Conservation (phyloP, 2,329 filamentous ascomycete genomes). For the Cadophora malorum region DNA sequence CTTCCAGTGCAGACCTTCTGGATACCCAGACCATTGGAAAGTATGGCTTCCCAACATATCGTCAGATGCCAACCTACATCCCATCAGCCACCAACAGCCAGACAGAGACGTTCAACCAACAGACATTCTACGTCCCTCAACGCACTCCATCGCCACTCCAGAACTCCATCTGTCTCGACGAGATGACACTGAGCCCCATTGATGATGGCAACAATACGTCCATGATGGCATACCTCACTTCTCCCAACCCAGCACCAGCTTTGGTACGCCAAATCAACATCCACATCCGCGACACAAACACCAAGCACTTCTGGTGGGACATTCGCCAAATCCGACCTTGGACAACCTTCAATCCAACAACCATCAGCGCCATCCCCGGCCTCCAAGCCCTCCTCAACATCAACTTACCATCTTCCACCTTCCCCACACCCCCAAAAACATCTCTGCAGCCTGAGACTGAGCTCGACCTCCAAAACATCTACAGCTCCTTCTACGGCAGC, state of each 20-base stretch:
- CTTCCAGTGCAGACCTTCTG: constrained; percentile 71
- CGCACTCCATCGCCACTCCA: constrained; percentile 54
- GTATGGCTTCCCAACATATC: constrained; percentile 86
- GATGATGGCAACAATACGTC: constrained; percentile 62
- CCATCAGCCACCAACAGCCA: constrained; percentile 43
- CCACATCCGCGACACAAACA: constrained; percentile 68
- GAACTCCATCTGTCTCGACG: constrained; percentile 42
- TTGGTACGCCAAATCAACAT: constrained; percentile 81
- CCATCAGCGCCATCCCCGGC: constrained; percentile 75
- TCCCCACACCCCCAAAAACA: constrained; percentile 57
- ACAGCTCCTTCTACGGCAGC: constrained; percentile 78
- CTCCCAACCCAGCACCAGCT: constrained; percentile 80
- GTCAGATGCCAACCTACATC: constrained; percentile 69
- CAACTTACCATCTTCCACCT: constrained; percentile 65
- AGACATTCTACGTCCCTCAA: constrained; percentile 44
- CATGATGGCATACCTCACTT: constrained; percentile 78
- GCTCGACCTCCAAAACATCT: constrained; percentile 61
- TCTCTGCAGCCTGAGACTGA: constrained; percentile 79
- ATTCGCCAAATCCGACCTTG: constrained; percentile 85
- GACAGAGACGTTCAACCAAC: constrained; percentile 55
- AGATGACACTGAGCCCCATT: constrained; percentile 44
- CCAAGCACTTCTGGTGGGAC: constrained; percentile 95
- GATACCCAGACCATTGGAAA: constrained; percentile 70
- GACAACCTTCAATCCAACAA: constrained; percentile 76
- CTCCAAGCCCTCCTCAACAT: constrained; percentile 76